phyloP scores from a whole-genome alignment of 345 rosid genomes.

The Acer negundo region DNA sequence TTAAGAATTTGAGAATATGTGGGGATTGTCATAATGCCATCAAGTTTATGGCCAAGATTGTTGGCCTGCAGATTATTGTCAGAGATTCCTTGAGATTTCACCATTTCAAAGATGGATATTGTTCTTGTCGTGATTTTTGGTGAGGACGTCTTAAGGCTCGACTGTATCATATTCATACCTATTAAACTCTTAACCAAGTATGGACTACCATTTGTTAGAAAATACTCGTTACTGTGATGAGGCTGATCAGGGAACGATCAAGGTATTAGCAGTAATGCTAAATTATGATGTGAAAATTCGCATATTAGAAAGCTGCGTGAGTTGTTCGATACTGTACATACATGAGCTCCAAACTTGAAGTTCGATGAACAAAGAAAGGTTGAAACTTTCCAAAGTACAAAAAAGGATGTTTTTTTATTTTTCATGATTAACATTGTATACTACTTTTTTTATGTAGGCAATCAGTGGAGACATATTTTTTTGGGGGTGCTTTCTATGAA shows the following conservation, averaged over 20 bases:
- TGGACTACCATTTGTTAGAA: not conserved
- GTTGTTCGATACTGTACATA: not conserved
- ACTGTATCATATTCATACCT: not conserved
- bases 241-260: not conserved
- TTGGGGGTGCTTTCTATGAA: not conserved
- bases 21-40: conserved; percentile 34
- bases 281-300: not conserved
- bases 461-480: not conserved
- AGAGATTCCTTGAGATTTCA: conserved; percentile 39
- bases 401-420: too few relatives aligned
- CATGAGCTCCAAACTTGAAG: not conserved
- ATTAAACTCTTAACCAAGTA: not conserved
- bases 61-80: conserved; percentile 22
- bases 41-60: conserved; percentile 33
- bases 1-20: conserved; percentile 36
- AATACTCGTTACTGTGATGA: not conserved
- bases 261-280: not conserved
- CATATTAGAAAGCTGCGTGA: not conserved
- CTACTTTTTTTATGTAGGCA: not conserved
- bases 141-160: conserved; percentile 2
- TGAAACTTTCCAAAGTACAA: not conserved
- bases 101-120: conserved; percentile 34
- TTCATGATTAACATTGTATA: too few relatives aligned
- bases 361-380: not conserved
- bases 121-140: conserved; percentile 38